Percentiles rank a stretch among this genome's conserved stretches.
phyloP scores from a whole-genome alignment of 202 grass and related monocot species.

The Panicum hallii region DNA sequence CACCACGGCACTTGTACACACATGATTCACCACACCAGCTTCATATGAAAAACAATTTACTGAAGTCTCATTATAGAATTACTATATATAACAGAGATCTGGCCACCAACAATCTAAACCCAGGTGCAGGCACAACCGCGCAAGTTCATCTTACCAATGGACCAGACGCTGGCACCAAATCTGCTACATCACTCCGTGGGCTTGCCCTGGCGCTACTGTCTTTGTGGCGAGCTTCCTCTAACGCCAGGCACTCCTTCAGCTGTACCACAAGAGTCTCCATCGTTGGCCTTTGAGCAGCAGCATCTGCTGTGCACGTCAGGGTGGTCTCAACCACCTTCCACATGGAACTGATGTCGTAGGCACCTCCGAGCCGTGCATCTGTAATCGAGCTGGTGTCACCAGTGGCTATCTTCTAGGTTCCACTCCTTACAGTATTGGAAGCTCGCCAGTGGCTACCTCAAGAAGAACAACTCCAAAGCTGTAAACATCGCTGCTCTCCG shows the following conservation, averaged over 20 bases:
- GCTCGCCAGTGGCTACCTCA: constrained; percentile 50
- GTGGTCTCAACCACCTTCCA: constrained; percentile 49
- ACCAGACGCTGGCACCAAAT: no score
- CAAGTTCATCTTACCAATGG: no score
- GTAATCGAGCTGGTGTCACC: constrained; percentile 14
- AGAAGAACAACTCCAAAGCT: constrained; percentile 51
- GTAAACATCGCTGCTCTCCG: constrained; percentile 52
- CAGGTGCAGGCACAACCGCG: no score
- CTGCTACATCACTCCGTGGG: no score
- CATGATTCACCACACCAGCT: no score
- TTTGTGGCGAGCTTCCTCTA: constrained; percentile 9
- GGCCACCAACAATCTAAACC: no score
- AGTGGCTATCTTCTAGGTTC: not conserved
- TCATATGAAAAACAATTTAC: no score
- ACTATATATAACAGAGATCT: no score
- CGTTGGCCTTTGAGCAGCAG: constrained; percentile 31
- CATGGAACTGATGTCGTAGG: constrained; percentile 39
- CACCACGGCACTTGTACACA: no score
- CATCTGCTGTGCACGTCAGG: constrained; percentile 15
- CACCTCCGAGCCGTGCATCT: not conserved
- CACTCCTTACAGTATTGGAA: constrained; percentile 36
- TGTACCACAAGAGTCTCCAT: constrained; percentile 38
- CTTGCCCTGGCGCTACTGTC: no score
- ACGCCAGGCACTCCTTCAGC: not conserved
- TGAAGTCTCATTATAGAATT: no score